Conservation (phyloP, 768 basidiomycete genomes). For the Termitomyces titanicus region DNA sequence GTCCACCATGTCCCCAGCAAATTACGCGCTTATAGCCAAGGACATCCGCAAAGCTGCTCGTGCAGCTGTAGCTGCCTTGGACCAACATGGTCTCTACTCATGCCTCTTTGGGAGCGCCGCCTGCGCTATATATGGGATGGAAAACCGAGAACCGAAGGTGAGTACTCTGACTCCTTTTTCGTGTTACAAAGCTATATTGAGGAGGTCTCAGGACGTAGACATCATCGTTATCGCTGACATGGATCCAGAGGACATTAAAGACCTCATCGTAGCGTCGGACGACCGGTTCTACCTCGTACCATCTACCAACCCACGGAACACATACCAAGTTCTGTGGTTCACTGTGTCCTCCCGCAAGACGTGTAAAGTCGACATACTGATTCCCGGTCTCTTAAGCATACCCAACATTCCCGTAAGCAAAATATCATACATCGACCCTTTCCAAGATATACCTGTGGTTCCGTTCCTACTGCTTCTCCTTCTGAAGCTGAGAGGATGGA, state of each 20-base stretch:
- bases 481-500: constrained; percentile 41
- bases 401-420: constrained; percentile 23
- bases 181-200: not conserved
- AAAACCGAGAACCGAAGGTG: constrained; percentile 31
- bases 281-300: constrained; percentile 33
- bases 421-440: constrained; percentile 17
- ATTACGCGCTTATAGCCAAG: constrained; percentile 2
- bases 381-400: constrained; percentile 33
- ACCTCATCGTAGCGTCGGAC: constrained; percentile 26
- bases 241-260: constrained; percentile 37
- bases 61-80: constrained; percentile 21
- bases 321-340: constrained; percentile 41
- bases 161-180: constrained; percentile 11
- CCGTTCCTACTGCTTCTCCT: constrained; percentile 36
- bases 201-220: constrained; percentile 38
- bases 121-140: constrained; percentile 34
- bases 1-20: not conserved
- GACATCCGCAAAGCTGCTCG: constrained; percentile 24
- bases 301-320: constrained; percentile 33
- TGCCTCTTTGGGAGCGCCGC: constrained; percentile 39
- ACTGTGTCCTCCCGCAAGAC: constrained; percentile 17
- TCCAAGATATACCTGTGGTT: constrained; percentile 30
- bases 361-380: constrained; percentile 38
- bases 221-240: constrained; percentile 35
- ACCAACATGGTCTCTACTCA: constrained; percentile 21